Conservation (phyloP, 257 asterid genomes). For the Leonotis leonurus region DNA sequence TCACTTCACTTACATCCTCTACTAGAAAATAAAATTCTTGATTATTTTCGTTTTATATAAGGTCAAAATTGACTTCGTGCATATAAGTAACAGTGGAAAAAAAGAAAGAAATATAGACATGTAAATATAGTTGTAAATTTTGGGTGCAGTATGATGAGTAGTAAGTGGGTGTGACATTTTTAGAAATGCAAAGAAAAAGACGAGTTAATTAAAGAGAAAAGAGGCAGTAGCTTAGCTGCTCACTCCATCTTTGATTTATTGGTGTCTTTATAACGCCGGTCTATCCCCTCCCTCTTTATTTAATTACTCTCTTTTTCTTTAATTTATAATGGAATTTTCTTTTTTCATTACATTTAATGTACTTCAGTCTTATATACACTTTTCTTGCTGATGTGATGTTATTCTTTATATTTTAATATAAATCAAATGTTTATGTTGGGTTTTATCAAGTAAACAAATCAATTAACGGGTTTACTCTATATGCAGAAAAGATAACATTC, state of each 20-base stretch:
- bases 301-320: conserved; percentile 3
- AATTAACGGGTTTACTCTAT: no score
- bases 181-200: background rate
- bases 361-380: background rate
- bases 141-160: no score
- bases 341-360: background rate
- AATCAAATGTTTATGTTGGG: background rate
- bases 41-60: no score
- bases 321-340: background rate
- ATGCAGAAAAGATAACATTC: background rate
- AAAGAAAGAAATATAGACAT: no score
- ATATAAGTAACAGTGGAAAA: no score
- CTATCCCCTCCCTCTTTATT: background rate
- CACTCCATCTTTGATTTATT: conserved; percentile 16
- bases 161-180: conserved; percentile 14
- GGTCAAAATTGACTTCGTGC: no score
- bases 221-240: background rate
- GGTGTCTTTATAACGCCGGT: conserved; percentile 15
- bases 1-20: no score
- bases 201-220: conserved; percentile 4
- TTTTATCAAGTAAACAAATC: no score
- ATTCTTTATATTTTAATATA: background rate
- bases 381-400: background rate
- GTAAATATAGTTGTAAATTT: background rate
- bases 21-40: no score